Evolutionary conservation across 805 yeast genomes (phyloP).

Genomic region (Metschnikowia reukaufii): DNA sequence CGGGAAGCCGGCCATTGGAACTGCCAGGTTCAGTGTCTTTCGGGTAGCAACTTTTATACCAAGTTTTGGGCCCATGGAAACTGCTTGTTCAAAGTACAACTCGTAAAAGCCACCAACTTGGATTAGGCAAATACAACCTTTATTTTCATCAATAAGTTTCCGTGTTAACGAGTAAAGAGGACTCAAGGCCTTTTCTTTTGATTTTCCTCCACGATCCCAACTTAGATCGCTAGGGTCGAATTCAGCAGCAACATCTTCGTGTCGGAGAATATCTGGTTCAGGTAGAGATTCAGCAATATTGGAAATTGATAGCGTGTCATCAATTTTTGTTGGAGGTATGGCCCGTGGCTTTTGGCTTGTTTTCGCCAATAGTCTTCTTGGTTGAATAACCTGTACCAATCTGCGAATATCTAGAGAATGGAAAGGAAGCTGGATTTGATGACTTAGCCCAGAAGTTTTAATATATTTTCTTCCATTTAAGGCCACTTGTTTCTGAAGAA

Average conservation of each 20-base stretch:
- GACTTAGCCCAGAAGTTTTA: not conserved
- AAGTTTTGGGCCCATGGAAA: slow-evolving; percentile 63
- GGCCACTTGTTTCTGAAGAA: not conserved
- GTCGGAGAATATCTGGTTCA: not conserved
- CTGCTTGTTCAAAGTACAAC: slow-evolving; percentile 87
- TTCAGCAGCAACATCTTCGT: not conserved
- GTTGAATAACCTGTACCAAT: not conserved
- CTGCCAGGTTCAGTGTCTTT: slow-evolving; percentile 40
- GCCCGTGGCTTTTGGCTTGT: not conserved
- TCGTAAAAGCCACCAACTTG: slow-evolving; percentile 90
- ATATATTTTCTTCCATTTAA: not conserved
- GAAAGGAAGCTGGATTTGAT: not conserved
- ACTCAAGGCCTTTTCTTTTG: slow-evolving; percentile 29
- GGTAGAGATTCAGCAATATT: not conserved
- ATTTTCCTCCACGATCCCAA: slow-evolving; percentile 45
- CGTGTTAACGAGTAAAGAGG: slow-evolving; percentile 38
- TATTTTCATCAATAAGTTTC: slow-evolving; percentile 33
- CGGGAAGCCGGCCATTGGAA: slow-evolving; percentile 94
- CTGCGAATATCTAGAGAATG: not conserved
- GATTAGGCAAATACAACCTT: slow-evolving; percentile 47
- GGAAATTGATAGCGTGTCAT: not conserved
- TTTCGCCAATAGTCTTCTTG: not conserved
- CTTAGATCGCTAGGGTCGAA: slow-evolving; percentile 14
- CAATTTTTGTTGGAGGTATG: not conserved
- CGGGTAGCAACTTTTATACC: slow-evolving; percentile 70